These are phyloP conservation scores for Raffaelea albimanens DNA, from an alignment of 2,329 filamentous ascomycete genomes.

Conservation along the genomic window DNA sequence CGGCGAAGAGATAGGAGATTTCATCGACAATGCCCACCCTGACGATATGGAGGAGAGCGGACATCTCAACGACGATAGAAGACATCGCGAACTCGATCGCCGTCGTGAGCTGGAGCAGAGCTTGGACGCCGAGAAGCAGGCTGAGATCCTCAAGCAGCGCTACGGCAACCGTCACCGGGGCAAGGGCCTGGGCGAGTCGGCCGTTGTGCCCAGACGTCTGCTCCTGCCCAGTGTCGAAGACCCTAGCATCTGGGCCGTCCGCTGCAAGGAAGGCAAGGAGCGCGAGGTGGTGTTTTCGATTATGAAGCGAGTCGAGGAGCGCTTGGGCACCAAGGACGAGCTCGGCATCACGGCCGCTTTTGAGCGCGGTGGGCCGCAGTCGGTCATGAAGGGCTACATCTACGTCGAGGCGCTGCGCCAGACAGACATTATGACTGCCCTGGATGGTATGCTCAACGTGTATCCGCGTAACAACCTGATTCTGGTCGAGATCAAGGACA, in stretches of 20 bases:
- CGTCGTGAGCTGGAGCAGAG: conserved; percentile 79
- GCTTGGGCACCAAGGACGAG: conserved; percentile 66
- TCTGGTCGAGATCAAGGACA: conserved; percentile 90
- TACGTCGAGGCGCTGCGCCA: conserved; percentile 88
- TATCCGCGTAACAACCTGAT: conserved; percentile 83
- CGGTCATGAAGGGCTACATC: conserved; percentile 84
- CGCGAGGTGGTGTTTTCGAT: conserved; percentile 81
- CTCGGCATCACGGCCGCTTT: conserved; percentile 84
- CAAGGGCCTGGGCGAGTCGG: conserved; percentile 57
- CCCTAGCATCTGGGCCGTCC: conserved; percentile 89
- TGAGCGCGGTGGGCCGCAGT: conserved; percentile 69
- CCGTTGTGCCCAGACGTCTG: conserved; percentile 73
- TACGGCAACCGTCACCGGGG: conserved; percentile 71
- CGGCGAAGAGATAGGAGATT: conserved; percentile 70
- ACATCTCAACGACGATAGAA: conserved; percentile 77
- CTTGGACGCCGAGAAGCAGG: conserved; percentile 89
- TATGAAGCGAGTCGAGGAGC: conserved; percentile 80
- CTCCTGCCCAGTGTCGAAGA: conserved; percentile 90
- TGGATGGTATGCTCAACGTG: conserved; percentile 79
- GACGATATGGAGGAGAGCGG: conserved; percentile 78
- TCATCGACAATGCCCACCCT: conserved; percentile 82
- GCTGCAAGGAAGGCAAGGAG: conserved; percentile 93
- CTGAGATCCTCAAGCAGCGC: conserved; percentile 74
- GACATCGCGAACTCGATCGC: conserved; percentile 89
- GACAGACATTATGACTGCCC: conserved; percentile 72